Base-by-base conservation (phyloP, 352 stramenopile species). In the Peronospora destructor region DNA sequence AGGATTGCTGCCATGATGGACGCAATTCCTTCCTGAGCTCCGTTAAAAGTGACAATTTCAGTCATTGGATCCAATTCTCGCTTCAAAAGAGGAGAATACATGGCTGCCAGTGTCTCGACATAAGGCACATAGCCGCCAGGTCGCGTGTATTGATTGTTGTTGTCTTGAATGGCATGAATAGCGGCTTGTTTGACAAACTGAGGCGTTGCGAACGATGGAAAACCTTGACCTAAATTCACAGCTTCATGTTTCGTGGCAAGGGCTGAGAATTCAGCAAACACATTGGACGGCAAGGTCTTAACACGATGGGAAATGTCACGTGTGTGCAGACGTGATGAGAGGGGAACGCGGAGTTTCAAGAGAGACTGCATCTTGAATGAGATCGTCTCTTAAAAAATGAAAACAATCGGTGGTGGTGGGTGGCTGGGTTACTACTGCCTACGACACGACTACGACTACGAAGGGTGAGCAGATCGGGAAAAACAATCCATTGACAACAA, bases 161-260 rank as follows among this genome's bases (percentile, higher is more conserved):
- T 71, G 33, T 33, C 62, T 3, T 60, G 63, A 50, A 95, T 92
- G 36, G 84, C 86, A 39, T 90, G 74, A 28, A 94, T 78, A 2
- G 88, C 76, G 14, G 85, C 79, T 53, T 90, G 56, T 64, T 96
- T 95, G 30, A 94, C 76, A 49, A 97, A 97, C 13, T 77, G 74
- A 4, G 83, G 93, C 10, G 91, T 97, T 17, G 85, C 62, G 77
- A 96, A 98, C 61, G 95, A 91, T 16, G 95, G 96, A 75, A 98
- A 98, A 44, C 95, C 95, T 70, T 98, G 94, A 6, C 92, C 95
- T 35, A 98, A 73, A 65, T 98, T 98, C 36, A 97, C 85, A 5
- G 88, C 77, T 10, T 74, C 66, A 41, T 95, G 71, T 57, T 91
- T 49, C 10, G 66, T 61, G 1, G 90, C 85, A 8, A 97, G 68